These are phyloP conservation scores for Mortierella sp. DNA, from an alignment of 371 early-diverging fungal genomes.

Conservation along the genomic window DNA sequence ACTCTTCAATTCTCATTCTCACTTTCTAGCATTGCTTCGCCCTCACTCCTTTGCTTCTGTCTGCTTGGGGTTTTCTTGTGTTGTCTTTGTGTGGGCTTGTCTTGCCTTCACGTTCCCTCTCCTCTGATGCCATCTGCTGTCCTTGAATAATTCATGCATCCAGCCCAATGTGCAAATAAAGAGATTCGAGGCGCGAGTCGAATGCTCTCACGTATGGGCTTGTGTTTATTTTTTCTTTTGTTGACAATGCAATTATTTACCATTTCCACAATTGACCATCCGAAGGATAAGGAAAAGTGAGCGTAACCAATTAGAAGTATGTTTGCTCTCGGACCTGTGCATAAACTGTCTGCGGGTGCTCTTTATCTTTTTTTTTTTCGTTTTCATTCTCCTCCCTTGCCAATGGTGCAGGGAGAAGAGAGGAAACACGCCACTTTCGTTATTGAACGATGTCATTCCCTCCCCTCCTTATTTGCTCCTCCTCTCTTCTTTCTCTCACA, in stretches of 20 bases:
- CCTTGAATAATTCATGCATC: background rate
- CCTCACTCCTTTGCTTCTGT: no score
- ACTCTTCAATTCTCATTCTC: no score
- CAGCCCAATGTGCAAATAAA: background rate
- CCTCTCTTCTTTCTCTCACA: background rate
- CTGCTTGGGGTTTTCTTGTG: no score
- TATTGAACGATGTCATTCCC: background rate
- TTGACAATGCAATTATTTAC: background rate
- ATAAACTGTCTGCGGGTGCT: background rate
- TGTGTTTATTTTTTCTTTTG: background rate
- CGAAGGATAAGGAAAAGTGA: background rate
- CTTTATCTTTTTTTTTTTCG: background rate
- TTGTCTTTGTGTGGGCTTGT: no score
- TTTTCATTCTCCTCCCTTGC: background rate
- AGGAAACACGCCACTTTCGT: slow-evolving; percentile 1
- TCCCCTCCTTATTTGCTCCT: background rate
- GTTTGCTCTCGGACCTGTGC: background rate
- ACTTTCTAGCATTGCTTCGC: no score
- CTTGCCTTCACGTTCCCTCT: background rate
- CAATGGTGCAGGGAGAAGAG: no score
- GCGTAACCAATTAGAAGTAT: background rate
- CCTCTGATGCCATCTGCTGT: background rate
- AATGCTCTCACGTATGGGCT: no score
- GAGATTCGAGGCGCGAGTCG: background rate
- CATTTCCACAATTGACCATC: slow-evolving; percentile 12